Evolutionary conservation across 2,329 filamentous ascomycete species (phyloP).

Genomic region (Chaetothyriales sp.): DNA sequence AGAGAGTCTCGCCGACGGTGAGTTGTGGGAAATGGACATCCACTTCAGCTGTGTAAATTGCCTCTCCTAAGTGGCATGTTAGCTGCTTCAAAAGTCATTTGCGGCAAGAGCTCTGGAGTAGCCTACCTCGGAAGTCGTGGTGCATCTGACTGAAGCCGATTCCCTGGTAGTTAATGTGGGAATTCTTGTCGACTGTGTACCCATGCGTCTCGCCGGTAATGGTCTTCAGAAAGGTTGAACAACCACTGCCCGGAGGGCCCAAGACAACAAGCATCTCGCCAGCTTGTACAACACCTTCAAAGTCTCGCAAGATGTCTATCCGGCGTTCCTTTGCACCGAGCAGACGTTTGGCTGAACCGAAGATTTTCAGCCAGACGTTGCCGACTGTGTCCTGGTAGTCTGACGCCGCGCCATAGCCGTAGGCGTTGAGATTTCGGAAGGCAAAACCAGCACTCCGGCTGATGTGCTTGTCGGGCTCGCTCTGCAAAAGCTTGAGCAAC

Average conservation of each 20-base stretch:
- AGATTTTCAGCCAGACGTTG: conserved; percentile 29
- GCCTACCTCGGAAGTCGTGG: conserved; percentile 49
- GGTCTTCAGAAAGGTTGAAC: conserved; percentile 71
- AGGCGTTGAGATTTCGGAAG: conserved; percentile 27
- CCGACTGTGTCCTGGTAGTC: conserved; percentile 30
- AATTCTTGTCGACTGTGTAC: conserved; percentile 52
- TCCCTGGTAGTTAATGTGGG: conserved; percentile 69
- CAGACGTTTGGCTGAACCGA: conserved; percentile 19
- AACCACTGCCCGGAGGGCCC: conserved; percentile 40
- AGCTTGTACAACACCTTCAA: conserved; percentile 48
- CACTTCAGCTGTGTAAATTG: conserved; percentile 74
- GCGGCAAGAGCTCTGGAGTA: neutral
- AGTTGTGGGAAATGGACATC: conserved; percentile 71
- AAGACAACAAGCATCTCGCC: conserved; percentile 47
- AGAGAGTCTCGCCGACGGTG: conserved; percentile 62
- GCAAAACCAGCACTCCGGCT: conserved; percentile 27
- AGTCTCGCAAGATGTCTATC: conserved; percentile 50
- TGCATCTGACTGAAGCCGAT: conserved; percentile 60
- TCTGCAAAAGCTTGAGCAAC: conserved; percentile 29
- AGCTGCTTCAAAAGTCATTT: neutral
- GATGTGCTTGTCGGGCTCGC: conserved; percentile 26
- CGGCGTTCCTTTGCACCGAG: conserved; percentile 24
- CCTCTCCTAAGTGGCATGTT: conserved; percentile 40
- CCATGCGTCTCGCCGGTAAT: conserved; percentile 69
- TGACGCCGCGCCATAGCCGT: conserved; percentile 26